Conservation (phyloP, 805 yeast species). For the Cyberlindnera saturnus region DNA sequence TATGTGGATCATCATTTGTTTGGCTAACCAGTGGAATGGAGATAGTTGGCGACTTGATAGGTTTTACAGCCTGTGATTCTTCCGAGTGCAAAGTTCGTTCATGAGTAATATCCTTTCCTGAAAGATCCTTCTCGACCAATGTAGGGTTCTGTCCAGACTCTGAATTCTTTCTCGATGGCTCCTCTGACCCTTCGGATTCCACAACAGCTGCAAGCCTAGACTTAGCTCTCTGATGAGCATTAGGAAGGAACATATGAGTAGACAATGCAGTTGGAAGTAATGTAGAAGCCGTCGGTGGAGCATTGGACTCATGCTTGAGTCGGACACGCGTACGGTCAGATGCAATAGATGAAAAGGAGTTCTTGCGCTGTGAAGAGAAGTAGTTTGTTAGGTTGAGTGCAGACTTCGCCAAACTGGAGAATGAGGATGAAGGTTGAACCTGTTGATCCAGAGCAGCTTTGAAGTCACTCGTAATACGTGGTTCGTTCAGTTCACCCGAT, state of each 20-base stretch:
- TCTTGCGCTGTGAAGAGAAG: conserved; percentile 31
- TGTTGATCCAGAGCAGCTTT: conserved; percentile 14
- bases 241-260: conserved; percentile 57
- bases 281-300: conserved; percentile 55
- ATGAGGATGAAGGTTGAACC: conserved; percentile 18
- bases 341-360: conserved; percentile 29
- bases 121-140: background rate
- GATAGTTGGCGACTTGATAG: conserved; percentile 16
- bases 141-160: background rate
- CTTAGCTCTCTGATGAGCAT: conserved; percentile 30
- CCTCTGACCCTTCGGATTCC: conserved; percentile 12
- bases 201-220: conserved; percentile 21
- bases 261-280: conserved; percentile 54
- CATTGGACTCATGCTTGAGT: conserved; percentile 42
- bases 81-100: conserved; percentile 6
- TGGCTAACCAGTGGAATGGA: background rate
- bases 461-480: conserved; percentile 8
- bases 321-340: conserved; percentile 30
- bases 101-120: background rate
- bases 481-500: conserved; percentile 20
- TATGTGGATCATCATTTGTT: background rate
- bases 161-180: conserved; percentile 12
- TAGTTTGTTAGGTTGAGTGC: conserved; percentile 35
- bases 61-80: conserved; percentile 1
- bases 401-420: conserved; percentile 30